Percentiles rank a stretch among this genome's conserved stretches.
phyloP scores from a whole-genome alignment of 805 yeast species.

The Barnettozyma sucrosica region DNA sequence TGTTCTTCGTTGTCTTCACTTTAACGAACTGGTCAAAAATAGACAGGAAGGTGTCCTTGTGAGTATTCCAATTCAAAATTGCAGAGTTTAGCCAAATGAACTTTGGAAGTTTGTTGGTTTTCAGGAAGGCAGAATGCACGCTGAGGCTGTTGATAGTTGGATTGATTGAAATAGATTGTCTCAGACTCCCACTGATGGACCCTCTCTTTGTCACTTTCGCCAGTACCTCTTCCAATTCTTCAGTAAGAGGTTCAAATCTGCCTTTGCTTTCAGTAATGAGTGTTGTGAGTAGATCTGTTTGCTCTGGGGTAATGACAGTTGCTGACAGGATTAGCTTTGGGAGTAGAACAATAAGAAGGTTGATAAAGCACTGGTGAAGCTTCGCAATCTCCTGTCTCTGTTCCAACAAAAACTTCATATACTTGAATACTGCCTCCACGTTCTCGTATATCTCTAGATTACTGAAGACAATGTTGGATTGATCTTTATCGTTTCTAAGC shows the following conservation, averaged over 20 bases:
- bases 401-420: constrained; percentile 11
- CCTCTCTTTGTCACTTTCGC: constrained; percentile 14
- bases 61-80: constrained; percentile 31
- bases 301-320: constrained; percentile 8
- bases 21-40: constrained; percentile 31
- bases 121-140: constrained; percentile 16
- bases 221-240: constrained; percentile 12
- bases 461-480: constrained; percentile 9
- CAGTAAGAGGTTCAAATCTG: constrained; percentile 8
- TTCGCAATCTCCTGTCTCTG: not conserved
- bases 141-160: not conserved
- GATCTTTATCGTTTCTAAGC: constrained; percentile 10
- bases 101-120: constrained; percentile 21
- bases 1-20: constrained; percentile 23
- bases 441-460: constrained; percentile 16
- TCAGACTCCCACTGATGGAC: constrained; percentile 10
- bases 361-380: constrained; percentile 12
- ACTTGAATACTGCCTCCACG: constrained; percentile 7
- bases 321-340: constrained; percentile 8
- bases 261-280: constrained; percentile 8
- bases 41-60: constrained; percentile 26
- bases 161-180: constrained; percentile 10
- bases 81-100: constrained; percentile 34
- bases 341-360: constrained; percentile 11
- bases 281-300: constrained; percentile 10